Base-by-base conservation (phyloP, 257 asterid species). In the Paraleonurus japonicus region DNA sequence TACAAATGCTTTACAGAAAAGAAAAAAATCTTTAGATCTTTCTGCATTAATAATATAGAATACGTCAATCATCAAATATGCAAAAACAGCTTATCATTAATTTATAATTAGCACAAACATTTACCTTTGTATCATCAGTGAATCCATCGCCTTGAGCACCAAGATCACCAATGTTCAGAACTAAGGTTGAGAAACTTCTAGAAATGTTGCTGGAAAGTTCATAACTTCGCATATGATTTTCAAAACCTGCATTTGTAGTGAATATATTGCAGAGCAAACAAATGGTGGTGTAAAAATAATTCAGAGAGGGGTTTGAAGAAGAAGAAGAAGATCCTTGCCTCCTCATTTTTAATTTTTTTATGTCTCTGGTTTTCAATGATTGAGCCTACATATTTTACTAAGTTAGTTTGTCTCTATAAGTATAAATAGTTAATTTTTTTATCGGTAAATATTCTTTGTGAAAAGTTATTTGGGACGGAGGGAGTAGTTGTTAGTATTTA, bases 81-180 rank as follows among this genome's bases (percentile, higher is more conserved):
- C n/a, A n/a, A n/a, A n/a, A n/a, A n/a, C n/a, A n/a, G n/a, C n/a
- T n/a, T n/a, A n/a, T n/a, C 26, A 19, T 13, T 3, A 41, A 43
- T 43, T 43, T 1, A 51, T 54, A 20, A n/a, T n/a, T n/a, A n/a
- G n/a, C n/a, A n/a, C n/a, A 54, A 54, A 0, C 13, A 24, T 28
- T n/a, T 77, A 84, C 95, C 87, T 82, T 45, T 27, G 88, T 81
- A 79, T 84, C 90, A 57, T 88, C 92, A 26, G 80, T 71, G 63
- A 82, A 12, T 4, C 92, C 90, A 78, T 88, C 90, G 11, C 92
- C 92, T 81, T 73, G 76, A 63, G 92, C 95, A 55, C 95, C 95
- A 71, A 76, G 86, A 35, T 88, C 87, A 28, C 79, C 74, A 43
- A 88, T 74, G 53, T 77, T 73, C 33, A 88, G 71, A 76, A 79